These are phyloP conservation scores for Epicoccum nigrum DNA, from an alignment of 2,329 filamentous ascomycete species.

Conservation along the genomic window DNA sequence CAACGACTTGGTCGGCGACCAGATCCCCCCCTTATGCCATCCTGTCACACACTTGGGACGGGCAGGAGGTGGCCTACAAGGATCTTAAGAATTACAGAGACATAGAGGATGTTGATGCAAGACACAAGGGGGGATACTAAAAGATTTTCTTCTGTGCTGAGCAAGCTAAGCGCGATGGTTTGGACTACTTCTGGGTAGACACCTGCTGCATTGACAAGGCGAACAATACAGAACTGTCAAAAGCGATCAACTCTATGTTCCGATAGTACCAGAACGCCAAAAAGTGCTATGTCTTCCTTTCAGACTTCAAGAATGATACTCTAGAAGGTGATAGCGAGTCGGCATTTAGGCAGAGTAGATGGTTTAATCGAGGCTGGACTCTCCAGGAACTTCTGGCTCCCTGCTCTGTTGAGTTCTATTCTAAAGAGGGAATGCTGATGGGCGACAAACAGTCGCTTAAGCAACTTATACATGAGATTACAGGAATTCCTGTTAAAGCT, in stretches of 20 bases:
- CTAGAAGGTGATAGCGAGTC: background rate
- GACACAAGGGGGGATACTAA: background rate
- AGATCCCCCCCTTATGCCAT: slow-evolving; percentile 9
- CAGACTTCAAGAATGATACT: background rate
- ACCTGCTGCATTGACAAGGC: no score
- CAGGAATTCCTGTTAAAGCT: background rate
- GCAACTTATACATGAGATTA: background rate
- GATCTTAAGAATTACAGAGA: slow-evolving; percentile 27
- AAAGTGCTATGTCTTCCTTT: background rate
- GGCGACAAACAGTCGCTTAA: background rate
- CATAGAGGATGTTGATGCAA: background rate
- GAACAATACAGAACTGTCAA: no score
- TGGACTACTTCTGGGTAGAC: background rate
- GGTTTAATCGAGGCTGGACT: no score
- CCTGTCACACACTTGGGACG: slow-evolving; percentile 10
- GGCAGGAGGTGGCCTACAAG: slow-evolving; percentile 42
- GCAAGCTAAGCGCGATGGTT: background rate
- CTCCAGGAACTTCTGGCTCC: background rate
- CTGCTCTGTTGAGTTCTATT: background rate
- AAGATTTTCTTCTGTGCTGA: background rate
- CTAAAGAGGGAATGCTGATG: background rate
- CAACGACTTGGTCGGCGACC: background rate
- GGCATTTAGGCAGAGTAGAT: no score
- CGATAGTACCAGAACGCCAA: background rate
- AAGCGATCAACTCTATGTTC: no score